Conservation (phyloP, 352 stramenopile genomes). For the Halophytophthora polymorphica region DNA sequence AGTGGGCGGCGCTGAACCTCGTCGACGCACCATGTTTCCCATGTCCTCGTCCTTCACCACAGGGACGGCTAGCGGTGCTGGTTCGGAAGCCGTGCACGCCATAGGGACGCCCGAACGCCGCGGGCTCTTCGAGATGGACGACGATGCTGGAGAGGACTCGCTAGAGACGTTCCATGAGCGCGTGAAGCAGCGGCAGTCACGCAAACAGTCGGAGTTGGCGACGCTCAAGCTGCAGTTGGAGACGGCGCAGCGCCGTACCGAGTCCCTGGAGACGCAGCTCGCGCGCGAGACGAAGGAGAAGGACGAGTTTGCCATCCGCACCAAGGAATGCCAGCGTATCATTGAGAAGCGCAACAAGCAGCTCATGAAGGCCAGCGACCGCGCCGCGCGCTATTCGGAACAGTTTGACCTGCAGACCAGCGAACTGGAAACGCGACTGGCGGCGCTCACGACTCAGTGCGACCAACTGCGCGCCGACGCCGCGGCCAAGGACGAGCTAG, state of each 20-base stretch:
- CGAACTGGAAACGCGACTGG: constrained; percentile 43
- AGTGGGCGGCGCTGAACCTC: constrained; percentile 6
- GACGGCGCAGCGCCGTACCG: constrained; percentile 18
- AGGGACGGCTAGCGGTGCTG: constrained; percentile 5
- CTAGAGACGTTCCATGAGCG: constrained; percentile 69
- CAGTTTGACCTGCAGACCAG: constrained; percentile 48
- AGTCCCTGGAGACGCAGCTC: constrained; percentile 38
- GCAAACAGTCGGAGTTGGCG: constrained; percentile 68
- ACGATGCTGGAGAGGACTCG: constrained; percentile 66
- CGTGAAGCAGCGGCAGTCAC: constrained; percentile 65
- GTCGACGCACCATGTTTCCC: constrained; percentile 45
- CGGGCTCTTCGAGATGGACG: constrained; percentile 74
- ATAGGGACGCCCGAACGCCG: constrained; percentile 33
- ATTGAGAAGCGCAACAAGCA: constrained; percentile 88
- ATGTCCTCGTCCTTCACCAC: constrained; percentile 13
- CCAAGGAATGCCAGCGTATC: constrained; percentile 76
- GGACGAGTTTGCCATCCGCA: constrained; percentile 62
- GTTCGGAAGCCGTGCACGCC: constrained; percentile 7
- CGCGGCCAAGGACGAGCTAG: constrained; percentile 16
- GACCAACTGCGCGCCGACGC: constrained; percentile 33
- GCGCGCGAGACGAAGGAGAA: constrained; percentile 40
- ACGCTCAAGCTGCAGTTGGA: constrained; percentile 45
- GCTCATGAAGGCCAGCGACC: constrained; percentile 79
- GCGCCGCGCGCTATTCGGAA: constrained; percentile 57
- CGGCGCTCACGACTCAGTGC: constrained; percentile 30